Conservation (phyloP, 257 asterid genomes). For the Scutellaria minor region DNA sequence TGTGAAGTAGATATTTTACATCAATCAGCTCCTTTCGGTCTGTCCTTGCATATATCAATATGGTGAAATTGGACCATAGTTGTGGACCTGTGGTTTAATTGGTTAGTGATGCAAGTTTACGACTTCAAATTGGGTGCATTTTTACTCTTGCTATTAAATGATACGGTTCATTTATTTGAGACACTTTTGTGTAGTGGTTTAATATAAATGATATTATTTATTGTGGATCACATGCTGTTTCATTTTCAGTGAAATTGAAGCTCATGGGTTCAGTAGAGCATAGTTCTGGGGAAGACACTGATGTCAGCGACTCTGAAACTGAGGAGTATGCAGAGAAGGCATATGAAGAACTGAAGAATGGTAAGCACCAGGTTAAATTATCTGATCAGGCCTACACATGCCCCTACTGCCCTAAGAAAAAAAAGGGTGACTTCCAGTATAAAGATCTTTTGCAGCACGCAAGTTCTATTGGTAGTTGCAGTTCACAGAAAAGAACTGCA, state of each 20-base stretch:
- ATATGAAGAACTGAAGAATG: conserved; percentile 40
- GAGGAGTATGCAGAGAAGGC: conserved; percentile 37
- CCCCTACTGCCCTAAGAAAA: conserved; percentile 34
- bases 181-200: conserved; percentile 26
- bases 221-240: not conserved
- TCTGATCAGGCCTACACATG: conserved; percentile 33
- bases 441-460: conserved; percentile 43
- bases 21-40: too few relatives aligned
- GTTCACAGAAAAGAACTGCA: conserved; percentile 38
- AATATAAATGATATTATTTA: conserved; percentile 6
- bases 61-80: not conserved
- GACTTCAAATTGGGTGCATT: not conserved
- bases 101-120: not conserved
- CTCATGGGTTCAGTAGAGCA: conserved; percentile 41
- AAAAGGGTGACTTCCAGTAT: conserved; percentile 26
- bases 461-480: conserved; percentile 33
- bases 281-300: conserved; percentile 37
- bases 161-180: not conserved
- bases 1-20: too few relatives aligned
- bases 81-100: not conserved
- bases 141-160: conserved; percentile 16
- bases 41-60: not conserved
- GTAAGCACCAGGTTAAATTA: conserved; percentile 31
- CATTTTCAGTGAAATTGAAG: conserved; percentile 28
- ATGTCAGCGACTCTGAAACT: conserved; percentile 34